These are phyloP conservation scores for Hamamelis virginiana DNA, from an alignment of 164 flowering plant genomes.

Conservation along the genomic window DNA sequence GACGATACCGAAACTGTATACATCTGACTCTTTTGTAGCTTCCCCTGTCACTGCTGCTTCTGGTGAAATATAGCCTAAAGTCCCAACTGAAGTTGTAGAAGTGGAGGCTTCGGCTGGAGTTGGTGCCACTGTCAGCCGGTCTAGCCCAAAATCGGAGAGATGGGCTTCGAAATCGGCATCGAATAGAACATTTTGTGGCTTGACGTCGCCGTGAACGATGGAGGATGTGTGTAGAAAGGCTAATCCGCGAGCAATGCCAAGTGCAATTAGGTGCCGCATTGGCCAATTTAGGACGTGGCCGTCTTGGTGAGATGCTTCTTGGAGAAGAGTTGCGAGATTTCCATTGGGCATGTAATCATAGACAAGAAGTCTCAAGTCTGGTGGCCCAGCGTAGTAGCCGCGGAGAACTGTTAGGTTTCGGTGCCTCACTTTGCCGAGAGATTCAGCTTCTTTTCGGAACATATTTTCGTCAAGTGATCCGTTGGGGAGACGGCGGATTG, in stretches of 20 bases:
- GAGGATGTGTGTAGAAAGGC: conserved; percentile 60
- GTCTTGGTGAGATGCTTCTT: conserved; percentile 92
- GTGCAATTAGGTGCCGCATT: conserved; percentile 92
- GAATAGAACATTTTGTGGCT: conserved; percentile 84
- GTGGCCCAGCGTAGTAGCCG: conserved; percentile 82
- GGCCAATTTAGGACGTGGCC: conserved; percentile 97
- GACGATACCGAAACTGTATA: conserved; percentile 89
- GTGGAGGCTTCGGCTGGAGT: conserved; percentile 52
- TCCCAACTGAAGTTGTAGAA: conserved; percentile 60
- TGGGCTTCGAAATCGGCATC: conserved; percentile 99
- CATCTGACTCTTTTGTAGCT: conserved; percentile 64
- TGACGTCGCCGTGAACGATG: conserved; percentile 76
- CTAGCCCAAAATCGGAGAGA: conserved; percentile 68
- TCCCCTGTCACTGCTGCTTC: conserved; percentile 65
- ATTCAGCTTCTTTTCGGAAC: conserved; percentile 76
- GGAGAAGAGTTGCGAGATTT: conserved; percentile 78
- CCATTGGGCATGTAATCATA: conserved; percentile 99
- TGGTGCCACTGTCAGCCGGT: conserved; percentile 35
- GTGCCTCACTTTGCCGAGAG: conserved; percentile 73
- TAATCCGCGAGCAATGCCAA: conserved; percentile 86
- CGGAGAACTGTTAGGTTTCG: conserved; percentile 85
- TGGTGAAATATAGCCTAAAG: conserved; percentile 79
- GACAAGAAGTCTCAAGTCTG: conserved; percentile 66
- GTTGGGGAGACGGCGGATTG: conserved; percentile 72
- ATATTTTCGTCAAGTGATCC: conserved; percentile 46